These are phyloP conservation scores for Globisporangium iwayamae DNA, from an alignment of 352 stramenopile species.

Conservation along the genomic window DNA sequence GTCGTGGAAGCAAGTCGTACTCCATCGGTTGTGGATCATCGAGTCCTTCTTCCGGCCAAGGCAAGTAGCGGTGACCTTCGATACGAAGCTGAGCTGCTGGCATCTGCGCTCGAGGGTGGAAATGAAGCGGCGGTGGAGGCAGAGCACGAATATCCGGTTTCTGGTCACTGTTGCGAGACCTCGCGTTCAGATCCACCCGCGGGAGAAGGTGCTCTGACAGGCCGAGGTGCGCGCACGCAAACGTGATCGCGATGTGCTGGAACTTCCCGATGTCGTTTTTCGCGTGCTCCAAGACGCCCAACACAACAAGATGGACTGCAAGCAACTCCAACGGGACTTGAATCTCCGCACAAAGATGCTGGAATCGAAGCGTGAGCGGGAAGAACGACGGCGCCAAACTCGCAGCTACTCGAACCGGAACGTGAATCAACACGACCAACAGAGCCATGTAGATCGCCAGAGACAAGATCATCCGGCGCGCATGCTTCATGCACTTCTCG, in stretches of 20 bases:
- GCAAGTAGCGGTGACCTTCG: conserved; percentile 70
- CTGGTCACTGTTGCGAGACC: conserved; percentile 18
- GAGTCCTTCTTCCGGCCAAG: conserved; percentile 81
- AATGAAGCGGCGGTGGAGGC: conserved; percentile 69
- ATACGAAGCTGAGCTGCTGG: conserved; percentile 69
- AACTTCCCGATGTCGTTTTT: conserved; percentile 85
- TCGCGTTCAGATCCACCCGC: conserved; percentile 29
- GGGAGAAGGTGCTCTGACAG: conserved; percentile 71
- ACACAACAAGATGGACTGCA: conserved; percentile 93
- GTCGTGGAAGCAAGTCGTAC: conserved; percentile 64
- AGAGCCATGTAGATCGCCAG: conserved; percentile 90
- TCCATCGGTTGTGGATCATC: conserved; percentile 64
- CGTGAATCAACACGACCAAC: conserved; percentile 83
- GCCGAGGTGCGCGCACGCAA: conserved; percentile 58
- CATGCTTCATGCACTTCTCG: conserved; percentile 91
- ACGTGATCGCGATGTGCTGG: conserved; percentile 60
- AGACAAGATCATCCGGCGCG: conserved; percentile 92
- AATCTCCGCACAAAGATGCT: conserved; percentile 91
- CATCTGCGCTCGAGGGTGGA: conserved; percentile 67
- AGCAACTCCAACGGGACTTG: conserved; percentile 96
- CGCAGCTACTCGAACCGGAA: conserved; percentile 71
- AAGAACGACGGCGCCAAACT: conserved; percentile 56
- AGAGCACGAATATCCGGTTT: conserved; percentile 44
- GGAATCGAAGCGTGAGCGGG: conserved; percentile 84
- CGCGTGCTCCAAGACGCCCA: conserved; percentile 91